Base-by-base conservation (phyloP, 495 filamentous ascomycete genomes). In the Penicillium desertorum region DNA sequence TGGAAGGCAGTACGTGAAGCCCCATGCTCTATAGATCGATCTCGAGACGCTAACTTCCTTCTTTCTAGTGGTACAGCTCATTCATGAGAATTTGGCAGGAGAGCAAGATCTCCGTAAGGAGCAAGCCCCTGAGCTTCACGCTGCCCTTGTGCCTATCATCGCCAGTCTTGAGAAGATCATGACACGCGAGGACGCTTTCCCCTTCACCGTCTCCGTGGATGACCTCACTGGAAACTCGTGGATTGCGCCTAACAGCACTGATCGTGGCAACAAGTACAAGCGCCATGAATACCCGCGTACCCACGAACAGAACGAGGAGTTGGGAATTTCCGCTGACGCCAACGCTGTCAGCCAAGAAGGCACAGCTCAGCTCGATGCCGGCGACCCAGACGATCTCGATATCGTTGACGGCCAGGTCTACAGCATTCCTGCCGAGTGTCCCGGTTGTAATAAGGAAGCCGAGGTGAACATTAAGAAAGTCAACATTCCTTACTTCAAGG, bases 211-310 rank as follows among this genome's bases (percentile, higher is more conserved):
- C 32, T 83, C 81, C 11, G 69, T 96, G 32, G 90, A 99, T 69
- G 94, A 99, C 63, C 88, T 88, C 2, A 89, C 92, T 4, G 94
- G 94, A n/a, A 99, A 99, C 78, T 95, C 90, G 4, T 98, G 89
- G 83, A 95, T 99, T 63, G 91, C 96, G 48, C 94, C 94, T 30
- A 87, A 88, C 58, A 81, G 87, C 54, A 74, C 81, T 41, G 89
- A 93, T 63, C 75, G 71, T 32, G 74, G 68, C 49, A 86, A 84
- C 47, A 97, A 96, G 71, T 97, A 92, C 83, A 79, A 77, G 25
- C 87, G 89, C 61, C 79, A 77, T 41, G 88, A 96, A 66, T 99
- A 96, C 66, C 69, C 86, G 5, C 85, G 94, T 30, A 92, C 87
- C 0, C 77, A 86, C 2, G 87, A 89, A 62, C 92, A 97, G 71